These are phyloP conservation scores for Prosopis cineraria DNA, from an alignment of 306 rosid genomes.

Conservation along the genomic window DNA sequence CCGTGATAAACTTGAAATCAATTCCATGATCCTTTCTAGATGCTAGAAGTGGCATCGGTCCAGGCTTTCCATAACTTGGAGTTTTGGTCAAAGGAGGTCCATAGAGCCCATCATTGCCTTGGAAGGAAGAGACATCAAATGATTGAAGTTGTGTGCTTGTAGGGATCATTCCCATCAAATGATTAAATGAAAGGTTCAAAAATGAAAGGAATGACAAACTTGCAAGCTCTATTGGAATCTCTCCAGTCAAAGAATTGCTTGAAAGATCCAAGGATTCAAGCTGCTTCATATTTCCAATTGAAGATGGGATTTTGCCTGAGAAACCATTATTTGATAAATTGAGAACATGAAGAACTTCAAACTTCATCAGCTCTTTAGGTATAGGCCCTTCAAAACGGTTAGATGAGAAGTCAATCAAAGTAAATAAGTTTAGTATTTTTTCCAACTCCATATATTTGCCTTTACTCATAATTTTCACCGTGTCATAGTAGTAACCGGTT, in stretches of 20 bases:
- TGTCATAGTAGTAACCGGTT: too few species aligned
- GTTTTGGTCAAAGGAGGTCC: background rate
- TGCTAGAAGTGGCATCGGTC: background rate
- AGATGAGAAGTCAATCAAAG: slow-evolving; percentile 42
- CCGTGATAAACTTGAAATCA: background rate
- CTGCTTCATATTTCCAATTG: too few species aligned
- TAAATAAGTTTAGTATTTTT: slow-evolving; percentile 23
- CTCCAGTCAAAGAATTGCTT: too few species aligned
- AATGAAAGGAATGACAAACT: too few species aligned
- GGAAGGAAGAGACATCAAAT: slow-evolving; percentile 11
- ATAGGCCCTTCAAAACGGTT: slow-evolving; percentile 38
- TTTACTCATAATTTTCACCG: slow-evolving; percentile 30
- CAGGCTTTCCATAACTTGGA: background rate
- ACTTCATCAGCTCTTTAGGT: slow-evolving; percentile 41
- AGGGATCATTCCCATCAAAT: slow-evolving; percentile 39
- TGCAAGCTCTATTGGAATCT: too few species aligned
- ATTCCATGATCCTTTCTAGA: background rate
- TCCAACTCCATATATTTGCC: slow-evolving; percentile 29
- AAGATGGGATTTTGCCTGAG: too few species aligned
- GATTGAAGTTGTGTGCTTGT: slow-evolving; percentile 8
- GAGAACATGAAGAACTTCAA: slow-evolving; percentile 38
- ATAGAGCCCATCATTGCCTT: background rate
- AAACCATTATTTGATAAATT: too few species aligned
- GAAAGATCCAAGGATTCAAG: too few species aligned
- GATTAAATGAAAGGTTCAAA: too few species aligned